These are phyloP conservation scores for Thielaviopsis euricoi DNA, from an alignment of 2,329 filamentous ascomycete genomes.

Conservation along the genomic window DNA sequence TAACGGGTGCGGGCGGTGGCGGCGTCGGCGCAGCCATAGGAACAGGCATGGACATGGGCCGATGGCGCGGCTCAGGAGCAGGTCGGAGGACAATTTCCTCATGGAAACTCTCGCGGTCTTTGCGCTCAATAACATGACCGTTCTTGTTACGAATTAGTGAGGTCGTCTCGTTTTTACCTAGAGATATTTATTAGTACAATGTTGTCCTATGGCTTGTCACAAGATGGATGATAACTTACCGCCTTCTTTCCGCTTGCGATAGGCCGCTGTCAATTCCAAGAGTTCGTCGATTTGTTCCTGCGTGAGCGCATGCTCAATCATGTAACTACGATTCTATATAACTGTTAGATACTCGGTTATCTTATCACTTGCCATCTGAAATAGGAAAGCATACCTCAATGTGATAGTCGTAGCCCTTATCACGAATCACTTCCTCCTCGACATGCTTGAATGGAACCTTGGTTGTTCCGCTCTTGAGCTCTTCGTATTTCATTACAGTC, in stretches of 20 bases:
- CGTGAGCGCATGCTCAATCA: conserved; percentile 70
- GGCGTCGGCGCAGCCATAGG: neutral
- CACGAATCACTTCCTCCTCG: conserved; percentile 62
- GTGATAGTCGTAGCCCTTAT: conserved; percentile 71
- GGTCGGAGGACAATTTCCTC: conserved; percentile 9
- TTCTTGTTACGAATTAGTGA: conserved; percentile 6
- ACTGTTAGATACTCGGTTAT: conserved; percentile 3
- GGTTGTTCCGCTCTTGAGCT: conserved; percentile 76
- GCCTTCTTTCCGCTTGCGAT: conserved; percentile 36
- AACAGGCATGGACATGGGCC: conserved; percentile 3
- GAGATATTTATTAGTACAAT: neutral
- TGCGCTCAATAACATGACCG: conserved; percentile 8
- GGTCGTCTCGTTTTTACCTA: neutral
- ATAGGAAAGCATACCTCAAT: conserved; percentile 48
- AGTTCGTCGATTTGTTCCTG: conserved; percentile 87
- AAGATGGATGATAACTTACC: neutral
- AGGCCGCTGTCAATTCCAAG: conserved; percentile 65
- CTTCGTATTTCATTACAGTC: conserved; percentile 40
- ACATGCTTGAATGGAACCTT: conserved; percentile 70
- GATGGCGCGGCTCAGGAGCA: neutral
- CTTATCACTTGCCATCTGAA: neutral
- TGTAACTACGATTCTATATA: conserved; percentile 57
- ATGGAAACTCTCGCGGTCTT: conserved; percentile 9
- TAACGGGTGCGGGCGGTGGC: neutral
- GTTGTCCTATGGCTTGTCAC: neutral